Percentiles rank a stretch among this genome's conserved stretches.
These are phyloP conservation scores for Trypanosoma melophagium DNA, from an alignment of 208 protist species.

Conservation along the genomic window DNA sequence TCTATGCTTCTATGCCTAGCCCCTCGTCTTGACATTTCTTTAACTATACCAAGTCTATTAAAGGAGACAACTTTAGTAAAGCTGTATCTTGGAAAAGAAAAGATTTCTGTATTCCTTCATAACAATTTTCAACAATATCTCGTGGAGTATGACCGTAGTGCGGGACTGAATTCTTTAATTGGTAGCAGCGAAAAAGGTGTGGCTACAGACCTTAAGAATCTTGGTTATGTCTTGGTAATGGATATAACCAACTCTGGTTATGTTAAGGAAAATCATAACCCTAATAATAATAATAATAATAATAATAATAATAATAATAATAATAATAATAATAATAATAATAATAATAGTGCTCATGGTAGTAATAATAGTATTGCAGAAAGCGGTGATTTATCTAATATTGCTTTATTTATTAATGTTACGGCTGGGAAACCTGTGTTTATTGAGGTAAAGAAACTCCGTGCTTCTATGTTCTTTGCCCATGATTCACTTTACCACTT, in stretches of 20 bases:
- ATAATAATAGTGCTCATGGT: neutral
- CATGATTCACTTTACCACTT: constrained; percentile 53
- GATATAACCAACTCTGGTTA: constrained; percentile 1
- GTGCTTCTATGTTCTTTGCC: constrained; percentile 50
- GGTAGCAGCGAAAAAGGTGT: constrained; percentile 20
- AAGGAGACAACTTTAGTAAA: constrained; percentile 18
- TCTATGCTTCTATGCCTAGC: constrained; percentile 21
- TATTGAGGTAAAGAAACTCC: constrained; percentile 42
- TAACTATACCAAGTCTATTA: constrained; percentile 23
- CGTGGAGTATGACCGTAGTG: constrained; percentile 20
- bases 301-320: neutral
- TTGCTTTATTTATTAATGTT: constrained; percentile 21
- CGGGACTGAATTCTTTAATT: constrained; percentile 21
- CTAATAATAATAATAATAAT: neutral
- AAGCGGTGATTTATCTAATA: constrained; percentile 5
- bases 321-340: neutral
- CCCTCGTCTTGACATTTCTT: constrained; percentile 8
- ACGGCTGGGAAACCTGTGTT: constrained; percentile 31
- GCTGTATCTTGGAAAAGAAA: constrained; percentile 18
- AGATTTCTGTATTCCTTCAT: constrained; percentile 23
- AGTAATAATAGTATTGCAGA: neutral
- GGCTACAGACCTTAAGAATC: constrained; percentile 17
- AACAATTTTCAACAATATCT: constrained; percentile 27
- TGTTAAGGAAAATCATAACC: neutral
- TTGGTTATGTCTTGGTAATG: constrained; percentile 27